Conservation (phyloP, 2,329 filamentous ascomycete species). For the Curvularia sp. region DNA sequence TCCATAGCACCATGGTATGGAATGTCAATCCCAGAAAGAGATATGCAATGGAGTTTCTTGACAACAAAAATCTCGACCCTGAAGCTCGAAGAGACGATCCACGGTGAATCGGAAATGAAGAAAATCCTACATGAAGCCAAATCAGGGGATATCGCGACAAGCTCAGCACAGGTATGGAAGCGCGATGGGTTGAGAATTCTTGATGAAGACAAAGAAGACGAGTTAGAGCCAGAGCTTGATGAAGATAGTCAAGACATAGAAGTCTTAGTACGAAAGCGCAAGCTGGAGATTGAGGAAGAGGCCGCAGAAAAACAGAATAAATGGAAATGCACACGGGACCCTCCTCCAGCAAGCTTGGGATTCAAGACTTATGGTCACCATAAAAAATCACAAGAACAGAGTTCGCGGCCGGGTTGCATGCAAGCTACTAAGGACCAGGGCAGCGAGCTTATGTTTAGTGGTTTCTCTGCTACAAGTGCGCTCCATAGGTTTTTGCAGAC, state of each 20-base stretch:
- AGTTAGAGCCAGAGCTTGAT: constrained; percentile 28
- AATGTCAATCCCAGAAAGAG: constrained; percentile 48
- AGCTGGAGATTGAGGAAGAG: constrained; percentile 32
- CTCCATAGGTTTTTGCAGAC: constrained; percentile 61
- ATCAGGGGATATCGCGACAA: constrained; percentile 47
- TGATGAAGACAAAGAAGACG: constrained; percentile 50
- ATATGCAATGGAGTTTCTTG: constrained; percentile 59
- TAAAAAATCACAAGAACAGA: background rate
- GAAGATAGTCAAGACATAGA: constrained; percentile 42
- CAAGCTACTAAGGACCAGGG: constrained; percentile 2
- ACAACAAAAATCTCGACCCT: constrained; percentile 49
- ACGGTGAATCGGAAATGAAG: constrained; percentile 50
- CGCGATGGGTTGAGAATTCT: constrained; percentile 57
- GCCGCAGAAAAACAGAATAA: constrained; percentile 6
- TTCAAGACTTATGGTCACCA: background rate
- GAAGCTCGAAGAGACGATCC: constrained; percentile 49
- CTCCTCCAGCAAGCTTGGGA: background rate
- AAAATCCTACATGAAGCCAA: constrained; percentile 47
- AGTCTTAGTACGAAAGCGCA: constrained; percentile 50
- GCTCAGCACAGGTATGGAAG: constrained; percentile 57
- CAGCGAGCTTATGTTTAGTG: constrained; percentile 43
- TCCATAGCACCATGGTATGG: constrained; percentile 51
- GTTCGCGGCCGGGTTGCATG: background rate
- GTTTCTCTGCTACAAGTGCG: constrained; percentile 53
- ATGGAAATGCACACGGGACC: background rate